Base-by-base conservation (phyloP, 441 rosid species). In the Metrosideros polymorpha region DNA sequence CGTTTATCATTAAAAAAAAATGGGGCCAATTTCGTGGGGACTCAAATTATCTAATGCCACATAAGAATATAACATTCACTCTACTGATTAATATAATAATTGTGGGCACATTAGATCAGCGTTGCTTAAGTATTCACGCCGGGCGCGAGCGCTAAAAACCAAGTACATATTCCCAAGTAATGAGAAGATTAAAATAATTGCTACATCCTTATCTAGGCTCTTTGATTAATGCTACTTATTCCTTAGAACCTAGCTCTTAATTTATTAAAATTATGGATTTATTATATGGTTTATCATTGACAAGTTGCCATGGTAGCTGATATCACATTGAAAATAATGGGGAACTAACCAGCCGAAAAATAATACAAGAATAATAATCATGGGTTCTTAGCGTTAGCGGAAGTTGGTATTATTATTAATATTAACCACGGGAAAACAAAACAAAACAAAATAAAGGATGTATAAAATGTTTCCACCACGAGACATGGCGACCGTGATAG, bases 91-190 rank as follows among this genome's bases (percentile, higher is more conserved):
- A 49, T 30, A 18, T 85, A 56, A 49, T 49, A 7, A 82, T 71
- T 3, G 79, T 5, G 79, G 47, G n/a, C 27, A 10, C 79, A 71
- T 22, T 71, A 71, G 79, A 32, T 75, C 39, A 39, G 52, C 86
- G 86, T 83, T 85, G 50, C 86, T 57, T 45, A 54, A 89, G 86
- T 54, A 85, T 82, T 83, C 82, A 18, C 84, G 92, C 90, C 92
- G 92, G 93, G 90, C 45, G 79, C 50, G 85, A 79, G 63, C 42
- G 85, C 84, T 83, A 83, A 61, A 61, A 84, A 84, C 90, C 79
- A 89, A 87, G 89, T 84, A 86, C 89, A 87, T 71, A 50, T 75
- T 63, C 50, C 86, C 89, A 86, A 63, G 85, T 63, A 39, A 84
- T 84, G 88, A 83, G 82, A 17, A 17, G 10, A 35, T 4, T 35